A percentile compares a stretch with the other conserved stretches of the same genome.
These are phyloP conservation scores for Xerocomus spinulosus DNA, from an alignment of 768 basidiomycete species.

Conservation along the genomic window DNA sequence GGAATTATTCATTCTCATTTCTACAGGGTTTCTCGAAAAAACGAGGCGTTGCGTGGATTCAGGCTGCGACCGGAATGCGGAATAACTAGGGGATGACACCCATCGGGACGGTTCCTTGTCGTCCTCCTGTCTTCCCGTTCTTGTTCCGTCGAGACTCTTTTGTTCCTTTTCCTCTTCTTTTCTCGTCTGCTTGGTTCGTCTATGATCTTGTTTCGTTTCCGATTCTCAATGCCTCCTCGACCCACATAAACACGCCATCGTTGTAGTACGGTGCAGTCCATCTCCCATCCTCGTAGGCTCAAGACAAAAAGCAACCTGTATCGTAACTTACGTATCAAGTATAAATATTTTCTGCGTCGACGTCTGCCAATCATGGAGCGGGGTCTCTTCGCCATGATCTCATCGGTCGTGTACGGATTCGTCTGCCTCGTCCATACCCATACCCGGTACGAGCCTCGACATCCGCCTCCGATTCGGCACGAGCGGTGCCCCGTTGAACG, in stretches of 20 bases:
- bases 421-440: neutral
- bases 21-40: conserved; percentile 28
- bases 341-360: conserved; percentile 21
- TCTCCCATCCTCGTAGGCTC: neutral
- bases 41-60: conserved; percentile 18
- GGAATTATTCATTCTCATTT: conserved; percentile 33
- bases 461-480: conserved; percentile 1
- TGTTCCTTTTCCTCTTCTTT: neutral
- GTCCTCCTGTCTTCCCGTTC: neutral
- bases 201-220: conserved; percentile 10
- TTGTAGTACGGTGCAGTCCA: neutral
- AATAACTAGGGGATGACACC: conserved; percentile 9
- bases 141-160: conserved; percentile 8
- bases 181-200: conserved; percentile 18
- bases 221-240: conserved; percentile 1
- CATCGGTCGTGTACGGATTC: conserved; percentile 16
- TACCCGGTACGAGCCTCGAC: conserved; percentile 9
- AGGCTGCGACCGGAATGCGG: conserved; percentile 9
- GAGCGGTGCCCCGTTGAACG: neutral
- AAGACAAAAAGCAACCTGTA: conserved; percentile 23
- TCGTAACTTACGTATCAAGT: conserved; percentile 33
- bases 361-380: neutral
- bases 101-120: neutral
- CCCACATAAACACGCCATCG: neutral
- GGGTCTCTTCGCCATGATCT: neutral